Base-by-base conservation (phyloP, 345 rosid genomes). In the Salix suchowensis region DNA sequence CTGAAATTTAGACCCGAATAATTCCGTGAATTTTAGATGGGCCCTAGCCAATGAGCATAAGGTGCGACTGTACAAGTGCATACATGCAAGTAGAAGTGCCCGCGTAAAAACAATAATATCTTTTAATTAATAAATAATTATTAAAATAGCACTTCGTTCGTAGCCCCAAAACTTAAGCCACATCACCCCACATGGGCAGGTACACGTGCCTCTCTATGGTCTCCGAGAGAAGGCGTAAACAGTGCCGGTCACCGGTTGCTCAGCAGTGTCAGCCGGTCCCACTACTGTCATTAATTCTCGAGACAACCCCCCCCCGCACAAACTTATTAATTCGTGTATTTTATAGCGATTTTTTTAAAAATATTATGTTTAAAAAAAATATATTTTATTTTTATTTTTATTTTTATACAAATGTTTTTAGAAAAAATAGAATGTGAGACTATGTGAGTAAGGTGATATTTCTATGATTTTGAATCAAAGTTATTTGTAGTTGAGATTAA, bases 241-340 rank as follows among this genome's bases (percentile, higher is more conserved):
- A 81, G 83, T 83, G 91, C 87, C 87, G 88, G 88, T 82, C 79
- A 80, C 82, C 87, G 88, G 85, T 70, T 39, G 16, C 68, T 67
- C 71, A n/a, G 7, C 81, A 23, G 39, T 46, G 62, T 80, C 85
- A 32, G 83, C 48, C 73, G 86, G 85, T n/a, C 81, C 82, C 80
- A 71, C 23, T 19, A 21, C 3, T 66, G 44, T 18, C 21, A 19
- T 34, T 4, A 36, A 36, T 66, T 66, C 69, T 66, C 69, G 40
- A 34, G 46, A 34, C 69, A 18, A 21, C 62, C 6, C 36, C 34
- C 30, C 28, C 81, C 11, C 62, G 10, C 28, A 23, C 24, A 23
- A 3, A 1, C 28, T n/a, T 58, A n/a, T 58, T 2, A 58, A 58
- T 58, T n/a, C 15, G 1, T 23, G 23, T n/a, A 58, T 58, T n/a